Base-by-base conservation (phyloP, 1,284 basidiomycete genomes). In the Malassezia cuniculi region DNA sequence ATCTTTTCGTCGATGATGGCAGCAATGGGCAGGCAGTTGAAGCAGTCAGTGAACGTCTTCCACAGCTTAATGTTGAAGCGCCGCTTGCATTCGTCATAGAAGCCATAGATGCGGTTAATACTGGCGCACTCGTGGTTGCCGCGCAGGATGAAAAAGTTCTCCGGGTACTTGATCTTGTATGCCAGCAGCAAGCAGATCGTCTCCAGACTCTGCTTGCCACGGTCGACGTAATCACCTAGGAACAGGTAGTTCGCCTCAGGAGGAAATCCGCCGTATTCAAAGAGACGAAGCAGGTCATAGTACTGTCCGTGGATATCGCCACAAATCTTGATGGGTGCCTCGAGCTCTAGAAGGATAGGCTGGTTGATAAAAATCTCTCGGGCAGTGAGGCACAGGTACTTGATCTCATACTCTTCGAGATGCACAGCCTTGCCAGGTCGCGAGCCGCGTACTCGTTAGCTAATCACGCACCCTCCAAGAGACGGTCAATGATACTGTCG, bases 161-260 rank as follows among this genome's bases (percentile, higher is more conserved):
- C 85, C 38, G 85, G 86, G 73, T 90, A 90, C 76, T 90, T 90
- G 77, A 90, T 90, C 77, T 97, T 97, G 68, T 87, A 87, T 35
- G 83, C 82, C 52, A 87, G 78, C 44, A 87, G 75, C 15, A 56
- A 45, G 50, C 84, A 87, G 69, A 90, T 90, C 17, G 86, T 89
- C 72, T 90, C 86, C 54, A 90, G 76, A 36, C 80, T 82, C 70
- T 89, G 85, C 71, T 90, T 90, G 59, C 86, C 85, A 69, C 85
- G 79, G 72, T 90, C 86, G 60, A 90, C 86, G 67, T 89, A 90
- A 71, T 89, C 85, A 49, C 85, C 85, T 34, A 90, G 77, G 75
- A 90, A 90, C 58, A 97, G 79, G 71, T 90, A 90, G 71, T 89
- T 90, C 47, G 85, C 83, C 76, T 87, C 84, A 71, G 86, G 86